phyloP scores from a whole-genome alignment of 495 filamentous ascomycete species.

The Cercophora samala region DNA sequence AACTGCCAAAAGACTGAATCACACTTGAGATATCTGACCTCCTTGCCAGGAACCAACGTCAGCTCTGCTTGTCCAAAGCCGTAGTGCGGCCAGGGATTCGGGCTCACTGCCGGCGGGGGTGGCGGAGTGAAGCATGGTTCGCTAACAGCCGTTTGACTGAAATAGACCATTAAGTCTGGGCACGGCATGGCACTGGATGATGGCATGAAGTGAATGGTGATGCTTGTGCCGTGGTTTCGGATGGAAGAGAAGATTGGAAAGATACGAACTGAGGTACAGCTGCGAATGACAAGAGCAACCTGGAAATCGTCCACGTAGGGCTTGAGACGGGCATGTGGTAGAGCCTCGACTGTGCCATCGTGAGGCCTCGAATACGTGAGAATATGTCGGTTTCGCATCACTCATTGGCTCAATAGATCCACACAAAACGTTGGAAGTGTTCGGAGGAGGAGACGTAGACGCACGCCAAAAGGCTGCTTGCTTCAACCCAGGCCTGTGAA shows the following conservation, averaged over 20 bases:
- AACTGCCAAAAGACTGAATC: not conserved
- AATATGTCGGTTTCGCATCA: not conserved
- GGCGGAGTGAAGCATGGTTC: constrained; percentile 13
- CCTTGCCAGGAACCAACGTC: not conserved
- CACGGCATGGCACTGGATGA: constrained; percentile 1
- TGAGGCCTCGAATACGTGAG: not conserved
- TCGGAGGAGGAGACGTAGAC: not conserved
- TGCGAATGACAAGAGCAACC: too few species aligned
- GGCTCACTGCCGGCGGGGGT: constrained; percentile 19
- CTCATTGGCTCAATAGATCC: not conserved
- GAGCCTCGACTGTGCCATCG: not conserved
- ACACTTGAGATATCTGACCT: not conserved
- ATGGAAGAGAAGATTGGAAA: not conserved
- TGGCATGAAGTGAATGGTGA: constrained; percentile 1
- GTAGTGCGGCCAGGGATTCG: not conserved
- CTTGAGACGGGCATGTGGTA: not conserved
- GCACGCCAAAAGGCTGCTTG: not conserved
- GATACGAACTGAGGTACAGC: not conserved
- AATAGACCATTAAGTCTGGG: constrained; percentile 4
- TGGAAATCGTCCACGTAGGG: not conserved
- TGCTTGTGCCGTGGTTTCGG: not conserved
- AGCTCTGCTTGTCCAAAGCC: not conserved
- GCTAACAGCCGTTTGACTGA: not conserved
- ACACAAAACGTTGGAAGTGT: not conserved
- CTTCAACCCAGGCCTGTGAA: constrained; percentile 6